Evolutionary conservation across 805 yeast species (phyloP).

Genomic region (Candida railenensis): DNA sequence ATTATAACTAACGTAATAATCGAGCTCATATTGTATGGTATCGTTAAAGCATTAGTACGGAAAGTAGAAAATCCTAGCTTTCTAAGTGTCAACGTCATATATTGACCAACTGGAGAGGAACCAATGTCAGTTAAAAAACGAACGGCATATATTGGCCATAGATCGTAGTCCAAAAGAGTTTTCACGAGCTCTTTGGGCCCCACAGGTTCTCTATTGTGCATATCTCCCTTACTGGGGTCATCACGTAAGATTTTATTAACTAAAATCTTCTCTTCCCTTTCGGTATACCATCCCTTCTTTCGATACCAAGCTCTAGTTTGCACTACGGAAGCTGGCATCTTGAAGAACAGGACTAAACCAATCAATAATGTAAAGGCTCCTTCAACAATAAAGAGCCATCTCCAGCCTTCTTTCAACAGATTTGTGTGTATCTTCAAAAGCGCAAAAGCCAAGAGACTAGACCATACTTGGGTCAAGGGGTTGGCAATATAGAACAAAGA

Average conservation of each 20-base stretch:
- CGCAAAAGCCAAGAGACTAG: constrained; percentile 10
- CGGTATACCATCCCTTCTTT: constrained; percentile 40
- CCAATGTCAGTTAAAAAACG: constrained; percentile 17
- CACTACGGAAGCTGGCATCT: constrained; percentile 51
- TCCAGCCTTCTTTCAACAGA: constrained; percentile 51
- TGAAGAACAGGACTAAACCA: constrained; percentile 40
- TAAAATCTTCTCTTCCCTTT: constrained; percentile 24
- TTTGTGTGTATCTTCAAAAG: constrained; percentile 11
- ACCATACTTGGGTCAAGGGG: constrained; percentile 29
- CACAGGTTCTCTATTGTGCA: constrained; percentile 27
- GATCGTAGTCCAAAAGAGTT: constrained; percentile 22
- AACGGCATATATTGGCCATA: constrained; percentile 24
- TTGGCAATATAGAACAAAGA: constrained; percentile 59
- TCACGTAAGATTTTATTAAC: constrained; percentile 28
- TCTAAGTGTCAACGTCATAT: constrained; percentile 8
- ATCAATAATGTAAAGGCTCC: constrained; percentile 51
- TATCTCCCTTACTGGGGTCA: constrained; percentile 30
- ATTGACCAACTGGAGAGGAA: constrained; percentile 13
- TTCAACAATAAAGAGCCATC: constrained; percentile 59
- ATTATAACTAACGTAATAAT: constrained; percentile 21
- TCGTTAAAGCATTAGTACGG: constrained; percentile 48
- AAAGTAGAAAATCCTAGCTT: constrained; percentile 51
- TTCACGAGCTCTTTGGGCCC: constrained; percentile 15
- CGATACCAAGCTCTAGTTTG: constrained; percentile 47
- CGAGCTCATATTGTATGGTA: constrained; percentile 42